These are phyloP conservation scores for Psidium friedrichsthalianum DNA, from an alignment of 345 rosid species.

Conservation along the genomic window DNA sequence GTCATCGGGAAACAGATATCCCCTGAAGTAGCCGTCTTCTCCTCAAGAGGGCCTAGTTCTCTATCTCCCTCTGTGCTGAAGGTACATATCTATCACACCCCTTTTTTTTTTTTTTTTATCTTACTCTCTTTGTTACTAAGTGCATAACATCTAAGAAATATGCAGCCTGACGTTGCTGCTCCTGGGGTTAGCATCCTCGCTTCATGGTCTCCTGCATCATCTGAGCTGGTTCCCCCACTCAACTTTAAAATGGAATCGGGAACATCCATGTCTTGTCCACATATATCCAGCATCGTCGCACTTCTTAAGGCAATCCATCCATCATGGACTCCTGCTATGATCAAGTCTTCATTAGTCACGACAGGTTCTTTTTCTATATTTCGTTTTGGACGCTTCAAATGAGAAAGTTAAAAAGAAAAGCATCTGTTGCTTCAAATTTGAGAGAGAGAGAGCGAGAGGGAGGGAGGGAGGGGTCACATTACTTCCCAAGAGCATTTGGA, in stretches of 20 bases:
- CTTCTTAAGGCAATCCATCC: constrained; percentile 40
- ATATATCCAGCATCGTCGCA: constrained; percentile 39
- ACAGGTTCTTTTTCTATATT: constrained; percentile 18
- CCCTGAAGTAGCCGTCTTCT: constrained; percentile 44
- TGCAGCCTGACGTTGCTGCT: constrained; percentile 56
- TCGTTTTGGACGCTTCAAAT: not conserved
- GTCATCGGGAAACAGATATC: constrained; percentile 29
- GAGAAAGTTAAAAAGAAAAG: not conserved
- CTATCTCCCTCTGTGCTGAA: constrained; percentile 42
- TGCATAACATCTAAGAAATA: not conserved
- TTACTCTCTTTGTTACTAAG: not conserved
- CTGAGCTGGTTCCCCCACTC: not conserved
- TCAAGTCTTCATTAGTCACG: constrained; percentile 45
- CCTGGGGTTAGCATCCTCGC: constrained; percentile 55
- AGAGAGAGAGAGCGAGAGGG: not conserved
- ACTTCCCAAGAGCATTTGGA: not conserved
- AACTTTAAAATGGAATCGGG: constrained; percentile 38
- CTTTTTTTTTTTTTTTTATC: not conserved
- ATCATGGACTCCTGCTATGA: constrained; percentile 46
- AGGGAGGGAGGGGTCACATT: not conserved
- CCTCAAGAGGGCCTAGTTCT: constrained; percentile 52
- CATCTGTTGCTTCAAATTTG: not conserved
- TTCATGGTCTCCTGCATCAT: constrained; percentile 41
- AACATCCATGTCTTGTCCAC: constrained; percentile 59
- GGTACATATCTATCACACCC: constrained; percentile 8